Percentiles rank a stretch among this genome's conserved stretches.
Evolutionary conservation across 345 rosid genomes (phyloP).

Genomic region (rapeseed (Brassica napus)): Da-Ae NC_063444.1:50628501-50629000

Average conservation of each 20-base stretch:
- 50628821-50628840: too few species aligned
- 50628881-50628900: conserved; percentile 97
- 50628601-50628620: background rate
- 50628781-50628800: too few species aligned
- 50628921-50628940: conserved; percentile 68
- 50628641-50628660: background rate
- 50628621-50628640: background rate
- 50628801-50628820: too few species aligned
- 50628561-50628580: conserved; percentile 61
- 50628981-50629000: background rate
- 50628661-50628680: background rate
- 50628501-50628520: conserved; percentile 93
- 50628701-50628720: background rate
- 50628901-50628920: conserved; percentile 90
- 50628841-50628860: conserved; percentile 98
- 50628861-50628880: conserved; percentile 99
- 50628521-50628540: conserved; percentile 97
- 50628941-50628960: conserved; percentile 48
- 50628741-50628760: background rate
- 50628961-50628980: background rate
- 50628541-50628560: conserved; percentile 92
- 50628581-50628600: too few species aligned
- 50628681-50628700: background rate
- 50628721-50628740: conserved; percentile 3
- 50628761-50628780: too few species aligned